Evolutionary conservation across 352 stramenopile genomes (phyloP).

Genomic region (Pythium monospermum): DNA sequence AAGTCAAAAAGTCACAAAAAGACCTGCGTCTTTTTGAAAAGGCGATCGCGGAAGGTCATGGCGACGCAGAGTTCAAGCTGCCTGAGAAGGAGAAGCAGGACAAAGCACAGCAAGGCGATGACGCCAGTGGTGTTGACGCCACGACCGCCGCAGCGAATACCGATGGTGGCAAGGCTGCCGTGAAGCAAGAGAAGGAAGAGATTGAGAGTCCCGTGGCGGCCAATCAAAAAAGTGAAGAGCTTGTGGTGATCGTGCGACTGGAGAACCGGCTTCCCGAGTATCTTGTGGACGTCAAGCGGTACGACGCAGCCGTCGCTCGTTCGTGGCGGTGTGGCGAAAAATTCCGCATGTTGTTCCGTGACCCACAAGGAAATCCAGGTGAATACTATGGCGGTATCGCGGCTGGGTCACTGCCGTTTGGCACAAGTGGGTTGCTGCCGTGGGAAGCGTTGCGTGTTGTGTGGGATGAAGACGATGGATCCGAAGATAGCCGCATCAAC

Average conservation of each 20-base stretch:
- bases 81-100: not conserved
- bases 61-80: slow-evolving; percentile 5
- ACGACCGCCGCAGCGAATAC: not conserved
- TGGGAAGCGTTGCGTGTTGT: slow-evolving; percentile 78
- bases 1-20: slow-evolving; percentile 67
- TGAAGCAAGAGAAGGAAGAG: slow-evolving; percentile 9
- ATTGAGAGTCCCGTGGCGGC: no score
- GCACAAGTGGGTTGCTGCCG: slow-evolving; percentile 53
- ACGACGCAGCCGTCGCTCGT: slow-evolving; percentile 48
- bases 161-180: not conserved
- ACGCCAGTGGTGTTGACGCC: not conserved
- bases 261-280: slow-evolving; percentile 78
- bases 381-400: slow-evolving; percentile 71
- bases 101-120: not conserved
- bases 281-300: slow-evolving; percentile 66
- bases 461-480: slow-evolving; percentile 83
- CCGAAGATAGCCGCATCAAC: slow-evolving; percentile 78
- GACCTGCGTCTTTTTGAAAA: slow-evolving; percentile 60
- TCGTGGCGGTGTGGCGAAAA: slow-evolving; percentile 60
- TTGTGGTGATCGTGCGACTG: slow-evolving; percentile 68
- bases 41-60: slow-evolving; percentile 13
- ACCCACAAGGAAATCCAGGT: slow-evolving; percentile 55
- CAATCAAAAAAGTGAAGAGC: no score
- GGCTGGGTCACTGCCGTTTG: slow-evolving; percentile 60
- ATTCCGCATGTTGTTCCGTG: slow-evolving; percentile 77